Evolutionary conservation across 768 basidiomycete genomes (phyloP).

Genomic region (Lactarius evosmus): DNA sequence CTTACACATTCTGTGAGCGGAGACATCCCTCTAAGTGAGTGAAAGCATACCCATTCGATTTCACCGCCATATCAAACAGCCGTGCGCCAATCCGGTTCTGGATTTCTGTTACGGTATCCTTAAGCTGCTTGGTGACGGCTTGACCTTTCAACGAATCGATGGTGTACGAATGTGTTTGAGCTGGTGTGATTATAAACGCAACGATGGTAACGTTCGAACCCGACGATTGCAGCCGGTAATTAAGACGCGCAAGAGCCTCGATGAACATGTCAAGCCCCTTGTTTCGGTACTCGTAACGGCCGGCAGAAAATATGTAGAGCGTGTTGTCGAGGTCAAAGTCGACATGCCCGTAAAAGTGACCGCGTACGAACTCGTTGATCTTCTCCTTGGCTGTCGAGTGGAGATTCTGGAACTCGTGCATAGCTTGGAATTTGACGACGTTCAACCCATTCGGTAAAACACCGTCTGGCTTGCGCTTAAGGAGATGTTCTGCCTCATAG

Average conservation of each 20-base stretch:
- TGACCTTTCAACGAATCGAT: constrained; percentile 97
- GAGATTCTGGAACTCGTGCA: constrained; percentile 98
- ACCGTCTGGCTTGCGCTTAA: constrained; percentile 97
- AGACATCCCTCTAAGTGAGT: neutral
- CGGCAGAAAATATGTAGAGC: constrained; percentile 96
- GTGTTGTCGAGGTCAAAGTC: constrained; percentile 95
- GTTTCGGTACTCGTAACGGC: constrained; percentile 97
- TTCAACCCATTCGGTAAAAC: constrained; percentile 97
- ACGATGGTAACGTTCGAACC: constrained; percentile 83
- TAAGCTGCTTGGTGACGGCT: constrained; percentile 94
- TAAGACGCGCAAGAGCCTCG: constrained; percentile 87
- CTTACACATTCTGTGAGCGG: constrained; percentile 35
- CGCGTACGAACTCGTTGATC: constrained; percentile 96
- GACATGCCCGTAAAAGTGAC: constrained; percentile 97
- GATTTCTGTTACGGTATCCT: constrained; percentile 94
- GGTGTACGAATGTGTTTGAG: constrained; percentile 92
- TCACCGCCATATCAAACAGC: constrained; percentile 90
- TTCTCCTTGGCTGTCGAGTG: constrained; percentile 94
- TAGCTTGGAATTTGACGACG: constrained; percentile 97
- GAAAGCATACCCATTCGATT: constrained; percentile 74
- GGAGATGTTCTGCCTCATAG: constrained; percentile 91
- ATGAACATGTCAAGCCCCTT: constrained; percentile 99
- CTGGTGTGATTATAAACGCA: constrained; percentile 99
- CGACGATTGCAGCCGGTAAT: constrained; percentile 56
- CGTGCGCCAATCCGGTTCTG: constrained; percentile 89